Evolutionary conservation across 345 rosid species (phyloP).

Genomic region (Boechera divaricarpa): DNA sequence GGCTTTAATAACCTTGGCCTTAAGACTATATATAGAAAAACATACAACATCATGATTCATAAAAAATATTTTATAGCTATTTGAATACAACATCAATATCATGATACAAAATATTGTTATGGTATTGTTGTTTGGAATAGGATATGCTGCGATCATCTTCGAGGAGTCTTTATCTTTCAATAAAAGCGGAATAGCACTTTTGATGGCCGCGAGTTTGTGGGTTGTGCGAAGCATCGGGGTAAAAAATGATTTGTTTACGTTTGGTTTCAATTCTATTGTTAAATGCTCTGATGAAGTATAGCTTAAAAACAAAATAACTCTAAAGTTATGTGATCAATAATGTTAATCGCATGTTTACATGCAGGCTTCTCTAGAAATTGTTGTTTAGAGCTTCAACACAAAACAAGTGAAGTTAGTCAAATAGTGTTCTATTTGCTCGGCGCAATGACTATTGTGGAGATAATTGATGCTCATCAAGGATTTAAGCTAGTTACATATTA

Average conservation of each 20-base stretch:
- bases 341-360: constrained; percentile 24
- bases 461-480: constrained; percentile 94
- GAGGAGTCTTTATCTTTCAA: constrained; percentile 82
- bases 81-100: constrained; percentile 19
- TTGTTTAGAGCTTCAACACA: constrained; percentile 71
- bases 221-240: constrained; percentile 75
- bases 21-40: neutral
- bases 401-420: constrained; percentile 84
- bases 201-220: constrained; percentile 96
- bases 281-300: neutral
- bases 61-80: constrained; percentile 53
- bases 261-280: neutral
- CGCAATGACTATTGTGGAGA: constrained; percentile 94
- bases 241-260: constrained; percentile 22
- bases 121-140: constrained; percentile 74
- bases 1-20: neutral
- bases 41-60: constrained; percentile 41
- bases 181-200: constrained; percentile 79
- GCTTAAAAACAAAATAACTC: neutral
- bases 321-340: neutral
- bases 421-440: constrained; percentile 91
- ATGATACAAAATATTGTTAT: constrained; percentile 71
- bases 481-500: constrained; percentile 83
- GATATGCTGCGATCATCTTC: constrained; percentile 79
- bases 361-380: constrained; percentile 68